phyloP scores from a whole-genome alignment of 2,329 filamentous ascomycete genomes.

The Claviceps arundinis region DNA sequence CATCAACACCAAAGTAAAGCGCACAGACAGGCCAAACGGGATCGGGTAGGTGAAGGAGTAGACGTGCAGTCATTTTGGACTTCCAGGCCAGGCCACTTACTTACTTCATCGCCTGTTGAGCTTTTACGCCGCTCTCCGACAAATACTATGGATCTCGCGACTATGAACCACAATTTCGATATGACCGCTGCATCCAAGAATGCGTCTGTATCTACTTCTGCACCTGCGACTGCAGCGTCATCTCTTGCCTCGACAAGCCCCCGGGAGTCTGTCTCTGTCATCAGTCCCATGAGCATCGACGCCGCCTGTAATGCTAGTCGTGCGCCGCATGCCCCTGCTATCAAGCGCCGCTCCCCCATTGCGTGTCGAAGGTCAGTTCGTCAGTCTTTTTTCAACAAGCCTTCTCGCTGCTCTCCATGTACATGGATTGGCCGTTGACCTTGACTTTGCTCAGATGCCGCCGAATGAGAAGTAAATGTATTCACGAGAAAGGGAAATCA shows the following conservation, averaged over 20 bases:
- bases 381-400: too few species aligned
- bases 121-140: background rate
- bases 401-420: background rate
- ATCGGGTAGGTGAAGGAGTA: too few species aligned
- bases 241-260: slow-evolving; percentile 3
- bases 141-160: slow-evolving; percentile 5
- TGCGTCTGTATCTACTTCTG: background rate
- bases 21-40: background rate
- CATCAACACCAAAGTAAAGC: background rate
- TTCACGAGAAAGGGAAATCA: slow-evolving; percentile 33
- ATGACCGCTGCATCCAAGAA: background rate
- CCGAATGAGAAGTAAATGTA: slow-evolving; percentile 42
- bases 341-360: slow-evolving; percentile 38
- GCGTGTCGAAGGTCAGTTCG: slow-evolving; percentile 36
- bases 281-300: slow-evolving; percentile 2
- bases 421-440: background rate
- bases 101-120: background rate
- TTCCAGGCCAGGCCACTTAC: background rate
- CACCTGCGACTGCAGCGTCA: background rate
- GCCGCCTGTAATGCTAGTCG: background rate
- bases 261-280: background rate
- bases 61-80: background rate
- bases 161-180: slow-evolving; percentile 2
- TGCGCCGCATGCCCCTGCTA: slow-evolving; percentile 10
- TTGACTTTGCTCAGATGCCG: slow-evolving; percentile 29